Conservation (phyloP, 371 early-diverging fungal species). For the Mucor sp. region DNA sequence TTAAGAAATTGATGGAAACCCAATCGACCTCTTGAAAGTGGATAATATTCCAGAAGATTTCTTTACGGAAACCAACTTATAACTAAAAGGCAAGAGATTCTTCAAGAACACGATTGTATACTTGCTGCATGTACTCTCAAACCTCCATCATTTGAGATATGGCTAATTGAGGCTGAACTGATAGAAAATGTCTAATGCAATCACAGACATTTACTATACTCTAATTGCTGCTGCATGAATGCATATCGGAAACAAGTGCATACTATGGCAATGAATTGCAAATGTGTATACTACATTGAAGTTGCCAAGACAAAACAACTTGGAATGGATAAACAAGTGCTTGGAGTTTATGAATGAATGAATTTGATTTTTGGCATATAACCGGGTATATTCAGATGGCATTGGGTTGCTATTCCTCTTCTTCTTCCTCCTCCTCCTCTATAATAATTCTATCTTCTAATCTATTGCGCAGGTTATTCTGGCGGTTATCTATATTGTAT, state of each 20-base stretch:
- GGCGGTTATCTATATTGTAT: conserved; percentile 3
- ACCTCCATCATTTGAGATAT: background rate
- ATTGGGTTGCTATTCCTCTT: background rate
- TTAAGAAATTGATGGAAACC: background rate
- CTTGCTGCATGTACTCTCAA: background rate
- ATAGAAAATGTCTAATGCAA: background rate
- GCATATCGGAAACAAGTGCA: background rate
- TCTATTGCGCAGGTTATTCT: conserved; percentile 9
- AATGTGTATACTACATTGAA: background rate
- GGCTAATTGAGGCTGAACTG: background rate
- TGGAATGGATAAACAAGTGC: background rate
- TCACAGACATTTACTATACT: background rate
- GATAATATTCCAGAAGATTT: background rate
- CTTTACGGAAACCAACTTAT: background rate
- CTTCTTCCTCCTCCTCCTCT: conserved; percentile 23
- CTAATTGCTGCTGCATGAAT: background rate
- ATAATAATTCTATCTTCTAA: conserved; percentile 18
- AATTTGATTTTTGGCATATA: background rate
- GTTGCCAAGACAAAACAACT: background rate
- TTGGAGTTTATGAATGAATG: background rate
- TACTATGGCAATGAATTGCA: too few relatives aligned
- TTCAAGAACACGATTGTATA: background rate
- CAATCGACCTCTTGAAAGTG: background rate
- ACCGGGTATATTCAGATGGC: background rate
- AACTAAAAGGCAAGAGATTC: background rate